These are phyloP conservation scores for Sindora glabra DNA, from an alignment of 306 rosid species.

Conservation along the genomic window DNA sequence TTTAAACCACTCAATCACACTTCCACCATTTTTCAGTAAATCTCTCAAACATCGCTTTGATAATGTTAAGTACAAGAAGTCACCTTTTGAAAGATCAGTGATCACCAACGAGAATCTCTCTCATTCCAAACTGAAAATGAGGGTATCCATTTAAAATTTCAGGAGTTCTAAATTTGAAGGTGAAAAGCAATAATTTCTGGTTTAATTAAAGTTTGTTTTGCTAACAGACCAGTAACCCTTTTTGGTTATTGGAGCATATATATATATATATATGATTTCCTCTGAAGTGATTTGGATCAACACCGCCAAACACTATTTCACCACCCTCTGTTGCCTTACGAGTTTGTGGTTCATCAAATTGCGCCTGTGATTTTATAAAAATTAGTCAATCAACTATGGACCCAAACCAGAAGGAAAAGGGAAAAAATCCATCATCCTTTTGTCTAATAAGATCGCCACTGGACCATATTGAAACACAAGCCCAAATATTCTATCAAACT, in stretches of 20 bases:
- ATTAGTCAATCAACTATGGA: constrained; percentile 8
- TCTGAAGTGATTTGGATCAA: constrained; percentile 56
- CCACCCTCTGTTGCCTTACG: constrained; percentile 53
- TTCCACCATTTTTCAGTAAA: background rate
- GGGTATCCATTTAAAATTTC: background rate
- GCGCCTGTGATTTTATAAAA: constrained; percentile 46
- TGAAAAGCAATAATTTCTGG: background rate
- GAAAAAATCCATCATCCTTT: background rate
- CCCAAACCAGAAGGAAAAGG: background rate
- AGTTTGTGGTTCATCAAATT: constrained; percentile 62
- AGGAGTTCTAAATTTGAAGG: background rate
- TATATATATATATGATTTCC: constrained; percentile 72
- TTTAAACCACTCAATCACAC: constrained; percentile 7
- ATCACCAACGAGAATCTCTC: constrained; percentile 63
- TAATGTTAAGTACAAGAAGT: constrained; percentile 9
- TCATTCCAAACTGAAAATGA: constrained; percentile 62
- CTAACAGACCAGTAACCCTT: constrained; percentile 88
- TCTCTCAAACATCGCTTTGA: background rate
- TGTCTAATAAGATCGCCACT: constrained; percentile 66
- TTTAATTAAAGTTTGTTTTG: background rate
- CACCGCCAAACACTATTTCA: constrained; percentile 74
- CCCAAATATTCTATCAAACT: constrained; percentile 82
- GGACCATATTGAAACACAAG: constrained; percentile 98
- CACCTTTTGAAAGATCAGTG: constrained; percentile 71
- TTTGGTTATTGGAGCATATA: constrained; percentile 68